A percentile compares a stretch with the other conserved stretches of the same genome.
Conservation (phyloP, 176 grass and related monocot species). For the Phoenix dactylifera region DNA sequence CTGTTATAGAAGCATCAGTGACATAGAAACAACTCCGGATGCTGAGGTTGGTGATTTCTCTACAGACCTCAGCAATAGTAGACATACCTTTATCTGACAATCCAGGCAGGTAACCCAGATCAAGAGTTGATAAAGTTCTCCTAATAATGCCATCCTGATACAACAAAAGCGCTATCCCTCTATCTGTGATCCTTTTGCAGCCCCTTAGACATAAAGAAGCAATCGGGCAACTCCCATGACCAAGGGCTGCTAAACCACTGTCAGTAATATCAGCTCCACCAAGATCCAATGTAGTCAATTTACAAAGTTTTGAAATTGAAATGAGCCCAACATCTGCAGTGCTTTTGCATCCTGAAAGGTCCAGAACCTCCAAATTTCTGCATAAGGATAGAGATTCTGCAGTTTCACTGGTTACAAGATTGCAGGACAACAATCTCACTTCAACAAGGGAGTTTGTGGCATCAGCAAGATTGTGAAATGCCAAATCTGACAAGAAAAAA, state of each 20-base stretch:
- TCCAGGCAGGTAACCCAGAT: constrained; percentile 59
- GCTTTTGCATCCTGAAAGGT: constrained; percentile 78
- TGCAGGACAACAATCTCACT: constrained; percentile 73
- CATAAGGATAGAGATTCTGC: constrained; percentile 69
- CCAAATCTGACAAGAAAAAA: constrained; percentile 67
- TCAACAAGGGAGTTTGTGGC: constrained; percentile 53
- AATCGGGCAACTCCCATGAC: constrained; percentile 45
- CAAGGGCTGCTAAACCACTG: constrained; percentile 58
- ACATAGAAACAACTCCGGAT: constrained; percentile 61
- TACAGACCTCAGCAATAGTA: constrained; percentile 48
- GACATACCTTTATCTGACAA: constrained; percentile 55
- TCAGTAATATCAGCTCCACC: constrained; percentile 81
- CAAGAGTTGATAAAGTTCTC: constrained; percentile 46
- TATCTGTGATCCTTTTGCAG: constrained; percentile 74
- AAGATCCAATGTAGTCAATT: constrained; percentile 64
- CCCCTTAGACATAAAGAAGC: constrained; percentile 66
- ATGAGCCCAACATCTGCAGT: constrained; percentile 65
- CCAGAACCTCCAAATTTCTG: constrained; percentile 60
- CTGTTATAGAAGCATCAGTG: constrained; percentile 45
- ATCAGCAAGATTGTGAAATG: constrained; percentile 73
- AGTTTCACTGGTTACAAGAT: constrained; percentile 74
- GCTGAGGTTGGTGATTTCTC: constrained; percentile 45
- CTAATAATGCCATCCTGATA: constrained; percentile 45
- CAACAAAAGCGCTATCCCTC: constrained; percentile 58
- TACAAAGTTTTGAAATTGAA: constrained; percentile 64